A percentile compares a stretch with the other conserved stretches of the same genome.
phyloP scores from a whole-genome alignment of 1,284 basidiomycete species.

The Papiliotrema flavescens region DNA sequence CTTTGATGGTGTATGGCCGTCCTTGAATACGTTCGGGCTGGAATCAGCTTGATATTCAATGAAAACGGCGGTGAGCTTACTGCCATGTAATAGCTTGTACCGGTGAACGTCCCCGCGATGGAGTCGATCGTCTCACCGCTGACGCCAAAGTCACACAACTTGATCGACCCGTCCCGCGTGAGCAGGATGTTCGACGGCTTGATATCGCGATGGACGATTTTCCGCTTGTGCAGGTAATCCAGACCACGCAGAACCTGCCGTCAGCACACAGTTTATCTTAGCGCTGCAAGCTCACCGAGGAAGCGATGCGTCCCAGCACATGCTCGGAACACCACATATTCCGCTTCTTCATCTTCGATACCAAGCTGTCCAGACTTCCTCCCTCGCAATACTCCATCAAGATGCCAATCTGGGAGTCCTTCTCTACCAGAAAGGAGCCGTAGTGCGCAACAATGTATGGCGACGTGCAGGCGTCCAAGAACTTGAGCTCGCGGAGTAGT shows the following conservation, averaged over 20 bases:
- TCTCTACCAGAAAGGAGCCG: constrained; percentile 91
- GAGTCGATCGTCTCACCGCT: constrained; percentile 91
- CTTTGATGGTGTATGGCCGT: constrained; percentile 82
- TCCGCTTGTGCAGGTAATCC: constrained; percentile 82
- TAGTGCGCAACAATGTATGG: constrained; percentile 88
- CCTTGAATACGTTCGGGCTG: constrained; percentile 92
- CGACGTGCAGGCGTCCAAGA: constrained; percentile 80
- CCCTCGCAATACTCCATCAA: constrained; percentile 95
- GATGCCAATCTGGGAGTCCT: constrained; percentile 89
- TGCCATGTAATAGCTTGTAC: constrained; percentile 96
- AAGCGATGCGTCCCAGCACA: constrained; percentile 85
- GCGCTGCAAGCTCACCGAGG: constrained; percentile 73
- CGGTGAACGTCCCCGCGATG: constrained; percentile 90
- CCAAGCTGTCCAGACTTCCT: constrained; percentile 72
- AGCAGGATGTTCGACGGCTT: constrained; percentile 95
- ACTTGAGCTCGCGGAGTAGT: constrained; percentile 85
- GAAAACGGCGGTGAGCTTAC: constrained; percentile 55
- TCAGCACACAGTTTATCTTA: too few species aligned
- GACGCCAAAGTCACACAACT: constrained; percentile 94
- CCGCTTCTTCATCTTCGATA: constrained; percentile 75
- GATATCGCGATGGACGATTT: constrained; percentile 95
- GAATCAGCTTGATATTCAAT: constrained; percentile 12
- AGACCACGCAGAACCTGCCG: constrained; percentile 77
- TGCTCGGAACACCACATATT: constrained; percentile 83
- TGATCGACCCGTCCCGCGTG: constrained; percentile 79